phyloP scores from a whole-genome alignment of 169 alveolate species.

The Eimeria acervulina region DNA sequence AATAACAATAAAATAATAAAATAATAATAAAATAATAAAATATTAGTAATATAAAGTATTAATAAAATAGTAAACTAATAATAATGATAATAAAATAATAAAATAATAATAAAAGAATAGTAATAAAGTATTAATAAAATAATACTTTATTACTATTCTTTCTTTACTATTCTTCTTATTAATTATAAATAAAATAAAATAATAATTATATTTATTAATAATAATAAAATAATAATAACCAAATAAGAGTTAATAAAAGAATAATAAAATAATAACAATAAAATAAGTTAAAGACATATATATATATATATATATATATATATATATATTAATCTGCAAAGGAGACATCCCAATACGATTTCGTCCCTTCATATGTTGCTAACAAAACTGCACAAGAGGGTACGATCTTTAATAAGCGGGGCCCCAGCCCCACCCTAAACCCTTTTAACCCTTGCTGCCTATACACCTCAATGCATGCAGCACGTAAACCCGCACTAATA shows the following conservation, averaged over 20 bases:
- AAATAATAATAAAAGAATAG: too few relatives aligned
- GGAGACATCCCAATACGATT: slow-evolving; percentile 51
- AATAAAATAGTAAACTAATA: too few relatives aligned
- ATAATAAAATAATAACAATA: not conserved
- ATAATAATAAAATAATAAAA: too few relatives aligned
- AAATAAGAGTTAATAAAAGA: not conserved
- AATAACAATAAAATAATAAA: too few relatives aligned
- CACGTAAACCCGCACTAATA: not conserved
- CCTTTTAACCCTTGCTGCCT: slow-evolving; percentile 64
- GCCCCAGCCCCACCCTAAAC: slow-evolving; percentile 79
- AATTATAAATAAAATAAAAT: too few relatives aligned
- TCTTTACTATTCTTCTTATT: not conserved
- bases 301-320: too few relatives aligned
- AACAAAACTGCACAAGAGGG: slow-evolving; percentile 84
- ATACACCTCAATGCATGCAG: slow-evolving; percentile 14
- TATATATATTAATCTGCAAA: not conserved
- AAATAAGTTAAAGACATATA: too few relatives aligned
- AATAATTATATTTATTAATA: too few relatives aligned
- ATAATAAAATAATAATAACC: not conserved
- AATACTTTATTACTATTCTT: not conserved
- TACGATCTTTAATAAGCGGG: slow-evolving; percentile 79
- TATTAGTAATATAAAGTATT: too few relatives aligned
- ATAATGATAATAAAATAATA: too few relatives aligned
- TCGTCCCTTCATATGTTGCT: slow-evolving; percentile 81
- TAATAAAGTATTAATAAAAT: too few relatives aligned